Conservation (phyloP, 139 green algal genomes). For the Pleodorina starrii region DNA sequence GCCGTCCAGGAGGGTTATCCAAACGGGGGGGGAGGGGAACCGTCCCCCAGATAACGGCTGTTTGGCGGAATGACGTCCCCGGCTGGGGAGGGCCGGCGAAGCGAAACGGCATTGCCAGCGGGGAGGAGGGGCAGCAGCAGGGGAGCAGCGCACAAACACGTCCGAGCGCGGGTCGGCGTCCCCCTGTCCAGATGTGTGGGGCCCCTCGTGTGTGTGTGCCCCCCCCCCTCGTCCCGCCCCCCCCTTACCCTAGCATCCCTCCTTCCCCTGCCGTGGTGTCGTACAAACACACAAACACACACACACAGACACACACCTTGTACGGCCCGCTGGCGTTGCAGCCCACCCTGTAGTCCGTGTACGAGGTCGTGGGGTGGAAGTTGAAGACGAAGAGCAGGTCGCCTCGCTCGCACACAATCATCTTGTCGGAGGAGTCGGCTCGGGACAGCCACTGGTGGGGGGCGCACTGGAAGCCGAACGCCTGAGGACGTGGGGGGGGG, state of each 20-base stretch:
- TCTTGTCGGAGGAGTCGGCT: conserved; percentile 94
- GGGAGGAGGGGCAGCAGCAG: neutral
- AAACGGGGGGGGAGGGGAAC: neutral
- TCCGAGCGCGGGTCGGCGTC: too few relatives aligned
- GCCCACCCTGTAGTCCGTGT: conserved; percentile 92
- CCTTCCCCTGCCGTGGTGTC: neutral
- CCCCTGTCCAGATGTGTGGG: too few relatives aligned
- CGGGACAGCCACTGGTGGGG: conserved; percentile 83
- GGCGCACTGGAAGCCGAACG: conserved; percentile 89
- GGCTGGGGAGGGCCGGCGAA: too few relatives aligned
- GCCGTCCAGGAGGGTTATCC: neutral
- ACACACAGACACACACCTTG: conserved; percentile 36
- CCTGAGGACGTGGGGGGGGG: conserved; percentile 31
- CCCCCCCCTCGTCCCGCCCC: too few relatives aligned
- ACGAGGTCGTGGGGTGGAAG: conserved; percentile 95
- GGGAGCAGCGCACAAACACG: too few relatives aligned
- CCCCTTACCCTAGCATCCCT: too few relatives aligned
- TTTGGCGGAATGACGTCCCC: too few relatives aligned
- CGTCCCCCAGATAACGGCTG: too few relatives aligned
- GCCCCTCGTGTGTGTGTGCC: too few relatives aligned
- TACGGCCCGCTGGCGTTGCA: conserved; percentile 78
- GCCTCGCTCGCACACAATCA: conserved; percentile 95
- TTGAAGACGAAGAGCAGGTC: conserved; percentile 99
- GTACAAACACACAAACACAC: too few relatives aligned
- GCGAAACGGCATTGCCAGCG: too few relatives aligned